These are phyloP conservation scores for Tetrastigma voinierianum DNA, from an alignment of 164 flowering plant species.

Conservation along the genomic window DNA sequence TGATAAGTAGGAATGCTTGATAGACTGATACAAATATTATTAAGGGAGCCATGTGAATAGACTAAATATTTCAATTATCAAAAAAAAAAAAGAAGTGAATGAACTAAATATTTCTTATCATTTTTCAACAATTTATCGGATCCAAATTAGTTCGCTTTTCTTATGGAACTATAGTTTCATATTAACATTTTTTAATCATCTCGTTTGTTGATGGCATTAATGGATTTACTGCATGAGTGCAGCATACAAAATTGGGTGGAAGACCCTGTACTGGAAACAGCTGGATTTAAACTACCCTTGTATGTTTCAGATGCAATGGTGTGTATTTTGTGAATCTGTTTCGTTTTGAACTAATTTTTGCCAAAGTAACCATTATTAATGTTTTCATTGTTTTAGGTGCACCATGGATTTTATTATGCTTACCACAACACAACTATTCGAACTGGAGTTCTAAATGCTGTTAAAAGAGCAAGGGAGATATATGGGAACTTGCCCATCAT, in stretches of 20 bases:
- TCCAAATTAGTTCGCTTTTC: too few relatives aligned
- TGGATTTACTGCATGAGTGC: constrained; percentile 18
- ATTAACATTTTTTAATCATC: background rate
- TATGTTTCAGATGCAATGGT: constrained; percentile 95
- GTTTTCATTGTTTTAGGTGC: constrained; percentile 60
- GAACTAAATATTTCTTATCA: too few relatives aligned
- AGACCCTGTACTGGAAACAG: constrained; percentile 92
- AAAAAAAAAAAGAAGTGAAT: too few relatives aligned
- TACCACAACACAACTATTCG: constrained; percentile 91
- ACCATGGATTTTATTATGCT: constrained; percentile 89
- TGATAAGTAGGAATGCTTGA: too few relatives aligned
- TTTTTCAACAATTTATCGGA: too few relatives aligned
- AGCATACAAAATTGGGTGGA: constrained; percentile 96
- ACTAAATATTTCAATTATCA: too few relatives aligned
- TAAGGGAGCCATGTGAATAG: too few relatives aligned
- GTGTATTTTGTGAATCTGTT: constrained; percentile 1
- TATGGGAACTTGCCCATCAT: constrained; percentile 70
- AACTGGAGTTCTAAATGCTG: constrained; percentile 61
- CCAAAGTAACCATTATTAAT: background rate
- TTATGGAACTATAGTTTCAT: too few relatives aligned
- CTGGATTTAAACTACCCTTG: constrained; percentile 85
- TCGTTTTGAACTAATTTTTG: background rate
- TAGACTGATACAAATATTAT: too few relatives aligned
- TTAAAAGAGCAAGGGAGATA: constrained; percentile 55
- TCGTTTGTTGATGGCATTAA: constrained; percentile 1